Evolutionary conservation across 2,329 filamentous ascomycete genomes (phyloP), one percentile per base, ranked within the genome.

Genomic region (Fusarium newnesense): DNA sequence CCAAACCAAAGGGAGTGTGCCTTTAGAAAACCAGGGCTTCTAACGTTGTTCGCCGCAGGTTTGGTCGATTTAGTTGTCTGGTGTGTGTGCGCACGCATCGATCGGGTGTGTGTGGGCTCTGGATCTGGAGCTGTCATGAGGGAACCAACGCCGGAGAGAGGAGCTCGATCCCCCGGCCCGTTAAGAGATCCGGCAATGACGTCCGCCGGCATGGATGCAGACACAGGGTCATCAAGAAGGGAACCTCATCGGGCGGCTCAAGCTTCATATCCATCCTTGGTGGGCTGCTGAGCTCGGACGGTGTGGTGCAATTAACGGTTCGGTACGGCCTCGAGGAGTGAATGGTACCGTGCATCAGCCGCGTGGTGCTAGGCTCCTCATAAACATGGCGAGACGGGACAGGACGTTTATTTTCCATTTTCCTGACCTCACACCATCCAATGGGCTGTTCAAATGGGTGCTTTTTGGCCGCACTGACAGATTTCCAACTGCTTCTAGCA

Each of bases 401-500:
- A 53, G 61, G 60, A 76, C 64, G 57, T 65, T 69, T 77, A 60
- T 72, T 75, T 67, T 77, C 75, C 75, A 69, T 73, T 75, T 68
- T 58, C 49, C 65, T 72, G 64, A 54, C 70, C 56, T 70, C 61
- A 58, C 69, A 70, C 75, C 66, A 69, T 65, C 67, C 62, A 68
- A 60, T 69, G 64, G 64, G 56, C 56, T 58, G 40, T 46, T 63
- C 58, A 63, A 57, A 63, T 54, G 46, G 63, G 49, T 28, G 49
- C 44, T 58, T 56, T 67, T 61, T 72, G 60, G 60, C 73, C 64
- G 72, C 63, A 62, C 42, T 68, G 71, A 67, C 64, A 46, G 61
- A 67, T 73, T 76, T 67, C 37, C 74, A 74, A 73, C 64, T 68
- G 64, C 60, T 56, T 75, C 66, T 58, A 75, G 66, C 59, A 69